Base-by-base conservation (phyloP, 2,329 filamentous ascomycete genomes). In the Calonectria hongkongensis region DNA sequence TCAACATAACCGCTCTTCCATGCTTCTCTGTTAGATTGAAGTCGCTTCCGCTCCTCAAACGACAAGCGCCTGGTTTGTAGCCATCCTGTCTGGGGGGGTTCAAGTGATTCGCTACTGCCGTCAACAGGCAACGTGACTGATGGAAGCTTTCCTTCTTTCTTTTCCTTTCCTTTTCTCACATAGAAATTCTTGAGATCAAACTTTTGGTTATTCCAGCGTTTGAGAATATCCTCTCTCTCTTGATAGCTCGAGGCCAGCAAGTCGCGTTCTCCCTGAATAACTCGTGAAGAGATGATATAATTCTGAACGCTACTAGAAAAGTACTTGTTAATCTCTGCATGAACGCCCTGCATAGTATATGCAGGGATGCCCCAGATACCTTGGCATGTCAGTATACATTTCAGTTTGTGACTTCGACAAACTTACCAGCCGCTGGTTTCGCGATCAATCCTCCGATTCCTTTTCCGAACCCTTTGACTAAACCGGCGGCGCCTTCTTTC, bases 321-420 rank as follows among this genome's bases (percentile, higher is more conserved):
- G 56, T 89, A 84, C 74, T 93, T 95, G 73, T 92, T 89, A 66
- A 97, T 88, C 81, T 96, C 93, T 48, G 94, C 94, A 78, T 96
- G 92, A 1, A 97, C 88, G 2, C 95, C 95, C 81, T 96, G 94
- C 87, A 96, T 93, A 4, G 94, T 90, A 80, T 97, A 97, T 6
- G 93, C 95, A 0, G 95, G 94, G 4, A 97, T 84, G 1, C 91
- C 90, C 90, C 91, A 94, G 18, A 94, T 82, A 7, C 89, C 92
- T 88, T 71, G 30, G 47, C 15, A 54, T 5, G 62, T 75, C 43
- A 75, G 73, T 63, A 15, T 28, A 16, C 5, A 7, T 30, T 28
- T 41, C 18, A 18, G 48, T 16, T 67, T 36, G 72, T 73, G 7
- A 67, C 18, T n/a, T 16, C 0, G 21, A 16, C 3, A 25, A 67